Evolutionary conservation across 129 eudicot genomes (phyloP), one percentile per base, ranked within the genome.

Genomic region (Dittrichia graveolens): DNA sequence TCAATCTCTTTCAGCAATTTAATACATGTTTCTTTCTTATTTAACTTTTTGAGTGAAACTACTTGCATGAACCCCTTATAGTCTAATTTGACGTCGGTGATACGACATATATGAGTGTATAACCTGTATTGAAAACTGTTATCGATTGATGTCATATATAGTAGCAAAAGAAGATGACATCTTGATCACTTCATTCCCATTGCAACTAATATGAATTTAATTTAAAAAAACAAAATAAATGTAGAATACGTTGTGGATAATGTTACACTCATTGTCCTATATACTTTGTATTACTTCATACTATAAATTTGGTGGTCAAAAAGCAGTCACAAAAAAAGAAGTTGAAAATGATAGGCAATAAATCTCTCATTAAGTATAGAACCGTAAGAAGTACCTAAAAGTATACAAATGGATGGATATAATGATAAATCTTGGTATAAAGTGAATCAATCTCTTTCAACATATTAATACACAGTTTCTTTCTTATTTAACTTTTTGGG

Each of bases 341-440:
- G 19, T 7, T 73, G n/a, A 73, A 72, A 61, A 60, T 37, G 69
- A 73, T 42, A 49, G 8, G 44, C 69, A 60, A 48, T 38, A 59
- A 73, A n/a, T 73, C 39, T 73, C 56, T 47, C 41, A 48, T 9
- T 35, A 39, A 72, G 46, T 58, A 72, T 15, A 44, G 14, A 45
- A 0, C 0, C 2, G 31, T 24, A 72, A 16, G 49, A 14, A 13
- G 31, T 71, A 41, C 41, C 65, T 41, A 55, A n/a, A 70, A 54
- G 5, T 39, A 19, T 18, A 46, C 38, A 8, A 70, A 41, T 16
- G 19, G 75, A 15, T 55, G 53, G 42, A 42, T 46, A 24, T 0
- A 54, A 37, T 14, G 58, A 35, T 52, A 54, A 69, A 54, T 46
- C 14, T 11, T 54, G 7, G 67, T 46, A 58, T 57, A 57, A 57